Base-by-base conservation (phyloP, 1,284 basidiomycete species). In the Leccinum idahoense region DNA sequence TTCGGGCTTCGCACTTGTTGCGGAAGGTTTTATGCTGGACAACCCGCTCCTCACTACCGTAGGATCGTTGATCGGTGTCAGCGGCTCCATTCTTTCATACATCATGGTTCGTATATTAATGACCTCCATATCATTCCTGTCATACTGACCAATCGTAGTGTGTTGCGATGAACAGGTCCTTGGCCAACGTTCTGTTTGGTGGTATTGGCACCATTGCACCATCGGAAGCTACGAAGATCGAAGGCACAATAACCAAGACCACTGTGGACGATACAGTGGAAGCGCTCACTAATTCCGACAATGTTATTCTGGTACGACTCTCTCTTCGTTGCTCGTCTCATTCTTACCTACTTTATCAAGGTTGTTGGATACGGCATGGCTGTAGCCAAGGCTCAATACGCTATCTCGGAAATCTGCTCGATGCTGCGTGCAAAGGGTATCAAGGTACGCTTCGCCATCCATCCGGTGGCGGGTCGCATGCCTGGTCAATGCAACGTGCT, bases 331-430 rank as follows among this genome's bases (percentile, higher is more conserved):
- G 18, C 18, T 46, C 20, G n/a, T 46, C 37, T 58, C 5, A 46
- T 35, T 39, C 59, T 68, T 10, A 69, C 35, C 35, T 44, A 15
- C n/a, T 51, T 26, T 54, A 14, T 56, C 26, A 62, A 89, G 87
- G 87, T 91, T n/a, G 89, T 92, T 26, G 90, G 91, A 11, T 93
- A 93, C 70, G 92, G 91, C 46, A 93, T 94, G 91, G 92, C 92
- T 12, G 92, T 93, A 1, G 92, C 92, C 14, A 93, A 92, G 73
- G 92, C 92, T 5, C 92, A 94, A 70, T 91, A 90, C 74, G 89
- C 92, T 5, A 92, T 94, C 68, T 87, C 90, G 11, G 92, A 94
- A 66, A 92, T 94, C 60, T 87, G 87, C 26, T 78, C 83, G 0
- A 82, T 88, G 73, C 79, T 94, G 41, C 80, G 88, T 61, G 80